Evolutionary conservation across 192 early-diverging fungal species (phyloP), one percentile per base, ranked within the genome.

Genomic region (Mortierella hygrophila): DNA sequence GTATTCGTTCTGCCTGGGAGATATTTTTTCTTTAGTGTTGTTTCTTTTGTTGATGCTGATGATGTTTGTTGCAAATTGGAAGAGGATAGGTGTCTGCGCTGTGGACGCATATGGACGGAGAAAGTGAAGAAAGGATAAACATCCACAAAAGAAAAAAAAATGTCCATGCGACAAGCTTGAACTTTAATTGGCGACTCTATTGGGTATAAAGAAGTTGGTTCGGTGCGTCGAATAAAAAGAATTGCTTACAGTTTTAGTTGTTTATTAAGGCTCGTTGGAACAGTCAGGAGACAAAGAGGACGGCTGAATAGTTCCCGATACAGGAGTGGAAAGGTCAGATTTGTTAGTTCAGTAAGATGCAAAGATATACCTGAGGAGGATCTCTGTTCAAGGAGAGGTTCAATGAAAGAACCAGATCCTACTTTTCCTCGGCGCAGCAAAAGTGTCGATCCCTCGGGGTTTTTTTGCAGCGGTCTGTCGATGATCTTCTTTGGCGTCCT

Each of bases 1-100:
- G 23, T 72, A 72, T 72, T 72, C 41, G 70, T 46, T 72, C 70
- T 42, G 23, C 70, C 70, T 6, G 70, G 42, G 55, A 57, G 55
- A 23, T 57, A 35, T 57, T 57, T 57, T 57, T 57, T 10, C 55
- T 1, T 9, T 57, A 72, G 70, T 10, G 23, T 72, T 72, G 29
- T 37, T 71, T 40, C 9, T 44, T 71, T 42, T 70, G 26, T 70
- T 52, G 18, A 52, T 21, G 49, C 18, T 52, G 49, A 6, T 18
- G 49, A 16, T 20, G 49, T 52, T 52, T 20, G 49, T 52, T 21
- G 49, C 18, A 49, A 49, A 42, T 42, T 11, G 23, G 13, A 26
- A 46, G 4, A 37, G 2, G 0, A 15, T 20, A 18, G 38, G 68
- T 35, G 32, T 21, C 29, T 70, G 55, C 55, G 55, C 55, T 70